These are phyloP conservation scores for Yarrowia deformans DNA, from an alignment of 805 yeast species.

Conservation along the genomic window DNA sequence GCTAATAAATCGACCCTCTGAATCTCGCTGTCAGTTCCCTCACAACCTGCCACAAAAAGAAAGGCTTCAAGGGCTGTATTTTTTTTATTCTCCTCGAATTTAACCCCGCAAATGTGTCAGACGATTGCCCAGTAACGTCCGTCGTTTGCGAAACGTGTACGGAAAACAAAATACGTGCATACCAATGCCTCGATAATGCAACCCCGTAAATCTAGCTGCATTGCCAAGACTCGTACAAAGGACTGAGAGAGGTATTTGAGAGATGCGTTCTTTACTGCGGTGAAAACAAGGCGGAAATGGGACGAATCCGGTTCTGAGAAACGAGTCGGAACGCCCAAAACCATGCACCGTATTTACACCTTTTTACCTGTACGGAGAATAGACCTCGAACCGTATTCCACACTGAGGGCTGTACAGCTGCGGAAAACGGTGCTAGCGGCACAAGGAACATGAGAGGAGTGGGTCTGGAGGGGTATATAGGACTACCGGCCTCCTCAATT, in stretches of 20 bases:
- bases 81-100: background rate
- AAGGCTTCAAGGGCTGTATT: too few species aligned
- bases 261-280: too few species aligned
- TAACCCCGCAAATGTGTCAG: conserved; percentile 2
- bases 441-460: too few species aligned
- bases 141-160: background rate
- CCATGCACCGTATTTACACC: too few species aligned
- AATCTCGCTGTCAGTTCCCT: background rate
- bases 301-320: too few species aligned
- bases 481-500: too few species aligned
- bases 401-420: too few species aligned
- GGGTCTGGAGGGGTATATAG: too few species aligned
- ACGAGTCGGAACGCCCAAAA: background rate
- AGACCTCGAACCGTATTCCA: too few species aligned
- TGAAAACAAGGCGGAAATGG: too few species aligned
- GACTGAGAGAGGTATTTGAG: background rate
- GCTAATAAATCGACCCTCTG: background rate
- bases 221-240: background rate
- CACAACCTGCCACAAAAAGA: background rate
- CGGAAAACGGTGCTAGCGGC: too few species aligned
- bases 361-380: too few species aligned
- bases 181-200: conserved; percentile 25
- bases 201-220: background rate
- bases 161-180: background rate
- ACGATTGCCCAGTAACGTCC: conserved; percentile 4